A percentile compares a stretch with the other conserved stretches of the same genome.
Conservation (phyloP, 2,329 filamentous ascomycete genomes). For the Neofusicoccum umdonicola region DNA sequence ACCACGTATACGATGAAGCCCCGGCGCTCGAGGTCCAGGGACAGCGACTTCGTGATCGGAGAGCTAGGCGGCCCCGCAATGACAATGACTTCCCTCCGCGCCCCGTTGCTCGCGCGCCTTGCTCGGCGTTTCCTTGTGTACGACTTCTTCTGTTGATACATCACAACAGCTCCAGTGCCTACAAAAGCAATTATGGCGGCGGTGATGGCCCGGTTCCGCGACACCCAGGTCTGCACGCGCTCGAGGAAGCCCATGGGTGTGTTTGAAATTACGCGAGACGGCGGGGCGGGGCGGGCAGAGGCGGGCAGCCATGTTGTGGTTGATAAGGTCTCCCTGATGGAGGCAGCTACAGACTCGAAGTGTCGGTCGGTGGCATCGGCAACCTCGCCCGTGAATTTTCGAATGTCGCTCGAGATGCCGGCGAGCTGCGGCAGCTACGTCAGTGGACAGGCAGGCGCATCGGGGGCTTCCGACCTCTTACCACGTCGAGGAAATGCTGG, state of each 20-base stretch:
- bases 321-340: slow-evolving; percentile 67
- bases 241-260: slow-evolving; percentile 49
- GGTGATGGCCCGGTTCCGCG: slow-evolving; percentile 69
- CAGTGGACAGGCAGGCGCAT: not conserved
- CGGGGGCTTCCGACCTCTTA: slow-evolving; percentile 46
- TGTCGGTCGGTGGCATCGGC: slow-evolving; percentile 79
- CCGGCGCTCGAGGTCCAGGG: slow-evolving; percentile 81
- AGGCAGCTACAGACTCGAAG: slow-evolving; percentile 71
- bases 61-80: slow-evolving; percentile 85
- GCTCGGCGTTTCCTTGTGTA: slow-evolving; percentile 68
- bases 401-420: slow-evolving; percentile 63
- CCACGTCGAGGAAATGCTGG: slow-evolving; percentile 73
- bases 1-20: slow-evolving; percentile 94
- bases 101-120: slow-evolving; percentile 75
- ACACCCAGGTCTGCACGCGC: slow-evolving; percentile 67
- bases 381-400: slow-evolving; percentile 67
- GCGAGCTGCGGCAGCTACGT: slow-evolving; percentile 45
- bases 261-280: slow-evolving; percentile 38
- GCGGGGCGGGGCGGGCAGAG: slow-evolving; percentile 59
- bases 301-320: slow-evolving; percentile 71
- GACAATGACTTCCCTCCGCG: slow-evolving; percentile 81
- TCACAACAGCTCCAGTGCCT: slow-evolving; percentile 60
- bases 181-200: slow-evolving; percentile 69
- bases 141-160: slow-evolving; percentile 60
- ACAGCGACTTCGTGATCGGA: slow-evolving; percentile 77